A percentile compares a stretch with the other conserved stretches of the same genome.
Conservation (phyloP, 148 eudicot genomes). For the Arbutus unedo region DNA sequence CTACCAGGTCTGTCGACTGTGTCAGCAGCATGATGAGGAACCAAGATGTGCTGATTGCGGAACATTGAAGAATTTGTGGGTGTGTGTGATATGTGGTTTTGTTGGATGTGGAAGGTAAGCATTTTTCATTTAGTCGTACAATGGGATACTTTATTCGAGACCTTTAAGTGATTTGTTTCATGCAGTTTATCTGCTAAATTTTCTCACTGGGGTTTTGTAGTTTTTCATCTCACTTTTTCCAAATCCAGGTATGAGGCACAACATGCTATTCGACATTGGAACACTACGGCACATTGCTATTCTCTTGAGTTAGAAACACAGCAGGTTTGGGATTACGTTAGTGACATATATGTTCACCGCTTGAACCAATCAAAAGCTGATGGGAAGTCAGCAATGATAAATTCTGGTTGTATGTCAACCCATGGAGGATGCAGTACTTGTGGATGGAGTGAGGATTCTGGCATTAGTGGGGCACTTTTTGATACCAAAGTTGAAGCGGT, state of each 20-base stretch:
- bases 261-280: slow-evolving; percentile 83
- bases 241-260: slow-evolving; percentile 70
- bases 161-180: background rate
- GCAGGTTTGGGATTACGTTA: slow-evolving; percentile 96
- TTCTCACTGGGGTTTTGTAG: background rate
- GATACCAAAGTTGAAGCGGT: slow-evolving; percentile 89
- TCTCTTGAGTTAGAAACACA: slow-evolving; percentile 86
- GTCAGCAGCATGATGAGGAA: slow-evolving; percentile 85
- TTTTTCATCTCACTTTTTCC: slow-evolving; percentile 6
- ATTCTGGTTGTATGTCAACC: slow-evolving; percentile 45
- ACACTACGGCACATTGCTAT: slow-evolving; percentile 74
- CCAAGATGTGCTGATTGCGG: slow-evolving; percentile 81
- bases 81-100: slow-evolving; percentile 91
- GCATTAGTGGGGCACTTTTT: slow-evolving; percentile 63
- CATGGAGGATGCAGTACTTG: slow-evolving; percentile 72
- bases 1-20: slow-evolving; percentile 83
- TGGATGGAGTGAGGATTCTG: slow-evolving; percentile 64
- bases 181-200: background rate
- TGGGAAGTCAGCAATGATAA: slow-evolving; percentile 52
- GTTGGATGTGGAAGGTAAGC: slow-evolving; percentile 98
- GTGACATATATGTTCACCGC: slow-evolving; percentile 89
- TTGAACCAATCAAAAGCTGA: slow-evolving; percentile 78
- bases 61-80: slow-evolving; percentile 74
- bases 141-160: background rate
- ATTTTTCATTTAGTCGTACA: background rate